phyloP scores from a whole-genome alignment of 768 basidiomycete genomes.

The Boletus sensibilis region DNA sequence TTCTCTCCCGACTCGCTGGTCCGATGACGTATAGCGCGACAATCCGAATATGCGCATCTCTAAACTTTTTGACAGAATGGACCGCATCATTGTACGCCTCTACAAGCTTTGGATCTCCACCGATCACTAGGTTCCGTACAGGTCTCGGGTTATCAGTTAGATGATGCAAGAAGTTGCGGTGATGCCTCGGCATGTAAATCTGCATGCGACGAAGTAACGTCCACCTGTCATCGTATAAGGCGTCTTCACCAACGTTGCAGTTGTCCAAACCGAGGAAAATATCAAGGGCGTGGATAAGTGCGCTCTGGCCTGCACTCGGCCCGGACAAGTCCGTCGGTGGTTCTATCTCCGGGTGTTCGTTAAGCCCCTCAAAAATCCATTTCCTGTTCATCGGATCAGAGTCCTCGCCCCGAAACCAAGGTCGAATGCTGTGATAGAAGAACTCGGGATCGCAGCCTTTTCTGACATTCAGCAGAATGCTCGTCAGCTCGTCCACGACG shows the following conservation, averaged over 20 bases:
- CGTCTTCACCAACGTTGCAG: constrained; percentile 28
- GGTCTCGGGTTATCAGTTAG: constrained; percentile 59
- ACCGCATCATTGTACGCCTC: constrained; percentile 68
- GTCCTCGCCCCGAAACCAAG: constrained; percentile 79
- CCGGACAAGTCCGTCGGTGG: constrained; percentile 63
- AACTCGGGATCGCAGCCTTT: constrained; percentile 68
- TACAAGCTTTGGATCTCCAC: constrained; percentile 33
- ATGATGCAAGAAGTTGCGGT: constrained; percentile 74
- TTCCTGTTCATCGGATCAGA: constrained; percentile 42
- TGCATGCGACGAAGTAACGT: constrained; percentile 73
- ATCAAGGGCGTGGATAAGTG: constrained; percentile 71
- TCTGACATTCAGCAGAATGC: constrained; percentile 61
- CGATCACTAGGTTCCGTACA: constrained; percentile 52
- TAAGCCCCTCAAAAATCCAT: constrained; percentile 64
- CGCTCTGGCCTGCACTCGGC: constrained; percentile 81
- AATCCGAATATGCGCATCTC: constrained; percentile 77
- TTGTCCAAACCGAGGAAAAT: constrained; percentile 68
- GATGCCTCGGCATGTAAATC: constrained; percentile 79
- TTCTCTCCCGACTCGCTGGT: constrained; percentile 46
- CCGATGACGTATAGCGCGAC: constrained; percentile 72
- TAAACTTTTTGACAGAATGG: constrained; percentile 62
- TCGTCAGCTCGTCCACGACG: constrained; percentile 63
- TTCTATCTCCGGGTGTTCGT: constrained; percentile 41
- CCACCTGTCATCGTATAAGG: constrained; percentile 12
- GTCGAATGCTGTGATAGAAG: constrained; percentile 72